Percentiles rank a stretch among this genome's conserved stretches.
Conservation (phyloP, 805 yeast genomes). For the Lachancea dasiensis region DNA sequence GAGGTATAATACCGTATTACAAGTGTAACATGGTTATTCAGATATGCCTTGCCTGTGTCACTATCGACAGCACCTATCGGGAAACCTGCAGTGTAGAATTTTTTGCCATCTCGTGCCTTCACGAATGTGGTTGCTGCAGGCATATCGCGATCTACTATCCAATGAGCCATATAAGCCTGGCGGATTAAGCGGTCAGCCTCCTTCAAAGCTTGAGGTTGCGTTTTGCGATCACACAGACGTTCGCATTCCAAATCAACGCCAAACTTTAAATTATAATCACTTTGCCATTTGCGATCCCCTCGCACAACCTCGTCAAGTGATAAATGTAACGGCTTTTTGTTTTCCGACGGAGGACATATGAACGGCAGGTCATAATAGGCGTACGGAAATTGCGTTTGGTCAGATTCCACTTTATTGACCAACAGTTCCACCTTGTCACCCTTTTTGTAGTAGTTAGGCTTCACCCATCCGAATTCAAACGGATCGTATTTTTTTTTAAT, state of each 20-base stretch:
- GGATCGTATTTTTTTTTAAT: background rate
- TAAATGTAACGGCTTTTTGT: constrained; percentile 55
- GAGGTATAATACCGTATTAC: constrained; percentile 66
- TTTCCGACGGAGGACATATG: constrained; percentile 60
- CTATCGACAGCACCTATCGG: constrained; percentile 68
- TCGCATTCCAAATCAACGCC: constrained; percentile 62
- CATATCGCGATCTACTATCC: constrained; percentile 69
- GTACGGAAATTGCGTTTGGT: constrained; percentile 63
- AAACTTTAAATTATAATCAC: constrained; percentile 61
- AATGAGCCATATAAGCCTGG: constrained; percentile 71
- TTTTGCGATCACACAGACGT: constrained; percentile 61
- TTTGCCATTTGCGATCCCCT: constrained; percentile 76
- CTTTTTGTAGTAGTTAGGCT: constrained; percentile 33
- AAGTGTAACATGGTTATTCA: constrained; percentile 77
- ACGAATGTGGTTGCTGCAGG: constrained; percentile 87
- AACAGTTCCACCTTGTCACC: constrained; percentile 64
- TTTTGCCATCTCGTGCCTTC: constrained; percentile 48
- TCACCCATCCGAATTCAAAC: constrained; percentile 19
- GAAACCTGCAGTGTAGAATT: constrained; percentile 81
- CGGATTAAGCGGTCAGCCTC: constrained; percentile 57
- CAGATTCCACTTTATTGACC: constrained; percentile 76
- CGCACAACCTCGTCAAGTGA: constrained; percentile 71
- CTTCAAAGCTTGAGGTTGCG: constrained; percentile 44
- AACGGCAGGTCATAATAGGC: constrained; percentile 74
- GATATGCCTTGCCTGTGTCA: constrained; percentile 44